Percentiles rank a stretch among this genome's conserved stretches.
Conservation (phyloP, 2,329 filamentous ascomycete genomes). For the Herpotrichia juniperi region DNA sequence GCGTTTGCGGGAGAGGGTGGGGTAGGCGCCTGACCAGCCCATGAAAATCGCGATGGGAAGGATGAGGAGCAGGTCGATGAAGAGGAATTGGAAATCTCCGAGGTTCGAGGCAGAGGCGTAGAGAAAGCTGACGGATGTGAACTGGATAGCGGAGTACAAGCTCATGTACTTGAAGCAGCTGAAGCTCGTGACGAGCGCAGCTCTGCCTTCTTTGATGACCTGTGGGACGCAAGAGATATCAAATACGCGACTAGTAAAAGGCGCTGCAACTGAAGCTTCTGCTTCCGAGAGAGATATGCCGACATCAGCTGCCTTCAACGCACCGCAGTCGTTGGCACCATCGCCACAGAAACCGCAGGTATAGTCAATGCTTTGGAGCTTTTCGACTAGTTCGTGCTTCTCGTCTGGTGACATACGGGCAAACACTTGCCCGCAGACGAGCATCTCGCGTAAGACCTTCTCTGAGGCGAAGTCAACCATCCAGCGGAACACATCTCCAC, state of each 20-base stretch:
- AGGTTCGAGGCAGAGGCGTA: conserved; percentile 94
- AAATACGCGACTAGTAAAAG: conserved; percentile 93
- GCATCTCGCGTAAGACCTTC: conserved; percentile 83
- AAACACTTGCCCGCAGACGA: conserved; percentile 90
- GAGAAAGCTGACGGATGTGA: conserved; percentile 94
- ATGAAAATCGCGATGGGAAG: conserved; percentile 97
- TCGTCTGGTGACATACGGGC: conserved; percentile 99
- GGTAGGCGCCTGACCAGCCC: conserved; percentile 92
- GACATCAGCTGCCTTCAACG: conserved; percentile 94
- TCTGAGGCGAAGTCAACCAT: conserved; percentile 87
- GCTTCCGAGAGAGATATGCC: conserved; percentile 97
- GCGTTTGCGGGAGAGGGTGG: conserved; percentile 77
- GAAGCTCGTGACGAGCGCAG: conserved; percentile 96
- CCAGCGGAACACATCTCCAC: conserved; percentile 95
- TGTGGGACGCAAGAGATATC: conserved; percentile 95
- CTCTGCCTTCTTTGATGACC: conserved; percentile 90
- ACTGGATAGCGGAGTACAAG: conserved; percentile 98
- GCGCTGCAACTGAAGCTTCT: conserved; percentile 96
- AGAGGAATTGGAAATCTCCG: conserved; percentile 97
- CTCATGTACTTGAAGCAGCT: conserved; percentile 99
- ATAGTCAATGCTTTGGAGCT: conserved; percentile 94
- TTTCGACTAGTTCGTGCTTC: conserved; percentile 97
- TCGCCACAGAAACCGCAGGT: conserved; percentile 96
- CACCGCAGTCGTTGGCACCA: conserved; percentile 96
- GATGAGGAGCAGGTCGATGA: conserved; percentile 91